Base-by-base conservation (phyloP, 768 basidiomycete species). In the Auriscalpium vulgare region DNA sequence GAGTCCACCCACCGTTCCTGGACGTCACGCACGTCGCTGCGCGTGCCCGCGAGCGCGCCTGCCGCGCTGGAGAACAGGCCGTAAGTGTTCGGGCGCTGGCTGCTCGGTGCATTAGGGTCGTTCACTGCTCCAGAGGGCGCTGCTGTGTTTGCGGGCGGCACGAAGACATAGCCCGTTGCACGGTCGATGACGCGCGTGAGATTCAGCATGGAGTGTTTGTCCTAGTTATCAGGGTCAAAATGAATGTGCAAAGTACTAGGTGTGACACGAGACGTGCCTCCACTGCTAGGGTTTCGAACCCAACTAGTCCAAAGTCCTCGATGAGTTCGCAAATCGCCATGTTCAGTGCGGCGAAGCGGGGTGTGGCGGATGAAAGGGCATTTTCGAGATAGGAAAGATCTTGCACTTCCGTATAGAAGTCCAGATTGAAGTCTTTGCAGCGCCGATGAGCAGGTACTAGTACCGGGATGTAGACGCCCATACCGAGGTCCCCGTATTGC, bases 351-450 rank as follows among this genome's bases (percentile, higher is more conserved):
- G 79, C 73, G 63, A 83, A 97, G 40, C 84, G 83, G 1, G 86
- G 83, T 0, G 87, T 79, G 1, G 82, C 67, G 0, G 82, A 75
- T 16, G 79, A 76, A 14, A 98, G 80, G 0, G 82, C 74, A 59
- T 85, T 86, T 61, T 91, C 83, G 19, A 99, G 81, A 68, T 97
- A 87, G 1, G 87, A 86, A 0, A 99, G 77, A 66, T 99, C 95
- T 70, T 97, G 94, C 0, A 97, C 97, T 71, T 99, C 94, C 43
- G 97, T 97, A 69, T 98, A 98, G 69, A 90, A 99, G 61, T 93
- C 91, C 34, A 99, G 85, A 65, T 95, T 97, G 76, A 99, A 98
- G 46, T 95, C 95, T 97, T 63, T 10, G 2, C 36, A 14, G 37
- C 44, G 0, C 47, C 60, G 10, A 40, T 56, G 55, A 45, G 9